These are phyloP conservation scores for Heterobasidion annosum DNA, from an alignment of 1,284 basidiomycete species.

Conservation along the genomic window DNA sequence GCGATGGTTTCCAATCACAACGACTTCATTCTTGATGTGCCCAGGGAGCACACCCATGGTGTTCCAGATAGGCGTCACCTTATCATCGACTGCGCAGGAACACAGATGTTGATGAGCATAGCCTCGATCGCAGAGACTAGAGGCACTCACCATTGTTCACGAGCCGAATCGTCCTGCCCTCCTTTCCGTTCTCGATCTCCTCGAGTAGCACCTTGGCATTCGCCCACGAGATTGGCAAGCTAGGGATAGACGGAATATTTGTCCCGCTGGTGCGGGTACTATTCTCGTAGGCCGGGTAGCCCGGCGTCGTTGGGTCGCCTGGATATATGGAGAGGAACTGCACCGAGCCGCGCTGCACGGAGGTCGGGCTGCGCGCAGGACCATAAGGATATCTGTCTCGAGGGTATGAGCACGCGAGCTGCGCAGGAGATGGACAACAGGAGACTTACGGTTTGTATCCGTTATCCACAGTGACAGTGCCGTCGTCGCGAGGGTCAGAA, in stretches of 20 bases:
- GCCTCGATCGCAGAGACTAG: background rate
- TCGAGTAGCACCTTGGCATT: slow-evolving; percentile 56
- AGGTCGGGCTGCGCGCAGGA: slow-evolving; percentile 78
- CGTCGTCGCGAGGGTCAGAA: slow-evolving; percentile 86
- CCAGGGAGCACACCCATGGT: slow-evolving; percentile 88
- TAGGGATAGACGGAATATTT: slow-evolving; percentile 80
- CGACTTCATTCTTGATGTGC: slow-evolving; percentile 77
- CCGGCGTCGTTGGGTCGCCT: slow-evolving; percentile 82
- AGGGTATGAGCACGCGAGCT: background rate
- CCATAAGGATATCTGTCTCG: slow-evolving; percentile 64
- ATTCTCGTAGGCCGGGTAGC: slow-evolving; percentile 80
- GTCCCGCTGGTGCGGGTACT: slow-evolving; percentile 59
- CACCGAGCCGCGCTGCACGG: slow-evolving; percentile 84
- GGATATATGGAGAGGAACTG: slow-evolving; percentile 80
- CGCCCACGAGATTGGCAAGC: slow-evolving; percentile 66
- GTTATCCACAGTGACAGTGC: slow-evolving; percentile 71
- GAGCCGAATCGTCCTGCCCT: slow-evolving; percentile 35
- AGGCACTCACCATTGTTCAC: slow-evolving; percentile 49
- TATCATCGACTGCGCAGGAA: slow-evolving; percentile 50
- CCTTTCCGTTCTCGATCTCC: slow-evolving; percentile 44
- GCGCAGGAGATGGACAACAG: background rate
- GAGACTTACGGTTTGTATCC: slow-evolving; percentile 49
- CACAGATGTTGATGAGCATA: background rate
- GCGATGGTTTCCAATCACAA: slow-evolving; percentile 81
- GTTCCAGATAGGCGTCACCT: slow-evolving; percentile 82